Conservation (phyloP, 73 alveolate species). For the Tetrahymena borealis region DNA sequence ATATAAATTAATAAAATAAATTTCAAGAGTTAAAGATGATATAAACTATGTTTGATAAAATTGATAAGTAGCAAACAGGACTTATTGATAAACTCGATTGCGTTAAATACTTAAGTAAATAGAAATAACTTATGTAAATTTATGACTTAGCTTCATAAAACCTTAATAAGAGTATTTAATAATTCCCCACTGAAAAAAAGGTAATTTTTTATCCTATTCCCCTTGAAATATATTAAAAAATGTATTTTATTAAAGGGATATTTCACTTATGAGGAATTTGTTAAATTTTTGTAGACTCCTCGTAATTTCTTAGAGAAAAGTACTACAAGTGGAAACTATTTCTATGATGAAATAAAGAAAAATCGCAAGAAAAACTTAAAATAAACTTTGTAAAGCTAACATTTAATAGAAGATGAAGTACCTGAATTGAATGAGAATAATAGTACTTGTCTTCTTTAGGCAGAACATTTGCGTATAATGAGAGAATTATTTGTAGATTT, state of each 20-base stretch:
- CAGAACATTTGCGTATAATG: conserved; percentile 1
- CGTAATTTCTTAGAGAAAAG: not conserved
- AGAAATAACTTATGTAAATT: not conserved
- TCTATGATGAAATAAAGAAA: not conserved
- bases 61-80: not conserved
- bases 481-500: conserved; percentile 16
- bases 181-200: not conserved
- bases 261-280: not conserved
- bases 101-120: not conserved
- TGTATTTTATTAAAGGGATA: not conserved
- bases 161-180: not conserved
- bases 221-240: not conserved
- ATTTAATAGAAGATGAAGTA: not conserved
- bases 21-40: not conserved
- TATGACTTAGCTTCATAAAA: not conserved
- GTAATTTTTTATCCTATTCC: not conserved
- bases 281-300: not conserved
- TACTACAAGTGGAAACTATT: not conserved
- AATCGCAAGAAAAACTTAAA: not conserved
- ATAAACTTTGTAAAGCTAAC: not conserved
- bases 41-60: not conserved
- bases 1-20: not conserved
- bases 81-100: not conserved
- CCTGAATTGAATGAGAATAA: not conserved
- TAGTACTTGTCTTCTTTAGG: conserved; percentile 6